These are phyloP conservation scores for Solanum pennellii DNA, from an alignment of 257 asterid genomes.

Conservation along the genomic window DNA sequence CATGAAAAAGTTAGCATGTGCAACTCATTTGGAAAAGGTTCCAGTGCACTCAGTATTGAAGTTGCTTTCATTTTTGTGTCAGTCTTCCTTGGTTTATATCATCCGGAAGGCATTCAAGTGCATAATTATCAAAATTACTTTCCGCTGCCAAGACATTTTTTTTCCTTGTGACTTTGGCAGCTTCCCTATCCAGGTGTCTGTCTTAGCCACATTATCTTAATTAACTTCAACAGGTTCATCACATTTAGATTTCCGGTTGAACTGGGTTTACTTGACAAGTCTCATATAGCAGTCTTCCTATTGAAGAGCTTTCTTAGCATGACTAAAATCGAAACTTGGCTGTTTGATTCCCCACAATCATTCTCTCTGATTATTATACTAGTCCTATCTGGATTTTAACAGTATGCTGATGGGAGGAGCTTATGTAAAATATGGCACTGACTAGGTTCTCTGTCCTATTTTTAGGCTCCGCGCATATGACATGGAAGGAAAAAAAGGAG, in stretches of 20 bases:
- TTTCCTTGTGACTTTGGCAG: not conserved
- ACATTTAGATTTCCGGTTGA: not conserved
- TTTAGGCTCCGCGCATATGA: constrained; percentile 53
- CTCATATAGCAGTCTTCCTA: not conserved
- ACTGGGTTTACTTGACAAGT: not conserved
- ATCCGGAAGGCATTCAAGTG: not conserved
- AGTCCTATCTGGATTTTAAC: not conserved
- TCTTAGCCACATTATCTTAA: not conserved
- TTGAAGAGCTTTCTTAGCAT: not conserved
- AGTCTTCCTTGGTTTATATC: not conserved
- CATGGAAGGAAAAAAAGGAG: constrained; percentile 66
- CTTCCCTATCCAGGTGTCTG: not conserved
- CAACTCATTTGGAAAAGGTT: not conserved
- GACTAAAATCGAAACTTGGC: not conserved
- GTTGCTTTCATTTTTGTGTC: not conserved
- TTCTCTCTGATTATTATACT: not conserved
- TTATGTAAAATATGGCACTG: not conserved
- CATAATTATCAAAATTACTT: not conserved
- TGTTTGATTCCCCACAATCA: not conserved
- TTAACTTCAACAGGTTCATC: not conserved
- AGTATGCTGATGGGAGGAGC: not conserved
- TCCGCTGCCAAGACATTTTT: not conserved
- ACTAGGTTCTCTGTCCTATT: not conserved
- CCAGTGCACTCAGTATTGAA: not conserved
- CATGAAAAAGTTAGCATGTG: not conserved